Conservation (phyloP, 2,329 filamentous ascomycete genomes). For the Capronia coronata region DNA sequence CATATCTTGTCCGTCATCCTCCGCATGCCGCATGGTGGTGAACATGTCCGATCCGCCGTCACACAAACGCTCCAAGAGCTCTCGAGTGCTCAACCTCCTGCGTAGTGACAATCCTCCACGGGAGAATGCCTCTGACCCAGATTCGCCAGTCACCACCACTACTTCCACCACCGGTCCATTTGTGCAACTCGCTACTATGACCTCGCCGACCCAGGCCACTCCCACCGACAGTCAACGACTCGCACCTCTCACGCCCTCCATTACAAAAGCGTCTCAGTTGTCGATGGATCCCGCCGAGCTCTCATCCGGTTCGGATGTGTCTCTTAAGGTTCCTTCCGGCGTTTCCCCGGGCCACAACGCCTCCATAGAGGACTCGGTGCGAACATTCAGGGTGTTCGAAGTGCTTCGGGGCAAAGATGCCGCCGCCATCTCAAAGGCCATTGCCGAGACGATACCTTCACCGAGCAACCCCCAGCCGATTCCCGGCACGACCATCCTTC, state of each 20-base stretch:
- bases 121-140: constrained; percentile 34
- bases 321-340: constrained; percentile 33
- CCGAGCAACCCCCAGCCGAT: constrained; percentile 38
- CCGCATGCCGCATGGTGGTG: too few relatives aligned
- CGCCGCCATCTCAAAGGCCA: constrained; percentile 77
- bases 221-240: constrained; percentile 16
- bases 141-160: constrained; percentile 24
- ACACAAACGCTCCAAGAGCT: constrained; percentile 51
- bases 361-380: constrained; percentile 85
- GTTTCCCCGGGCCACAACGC: constrained; percentile 34
- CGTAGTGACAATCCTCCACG: constrained; percentile 47
- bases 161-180: constrained; percentile 18
- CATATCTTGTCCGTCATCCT: too few relatives aligned
- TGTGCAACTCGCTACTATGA: constrained; percentile 9
- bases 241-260: constrained; percentile 24
- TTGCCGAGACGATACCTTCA: constrained; percentile 53
- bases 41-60: constrained; percentile 31
- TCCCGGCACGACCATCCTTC: constrained; percentile 75
- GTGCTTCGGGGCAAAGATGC: constrained; percentile 86
- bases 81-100: constrained; percentile 49
- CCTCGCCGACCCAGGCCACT: constrained; percentile 10
- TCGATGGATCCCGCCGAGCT: constrained; percentile 30
- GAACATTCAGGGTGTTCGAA: constrained; percentile 91
- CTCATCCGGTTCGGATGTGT: constrained; percentile 31
- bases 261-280: constrained; percentile 29